Base-by-base conservation (phyloP, 306 rosid species). In the Fragaria nilgerrensis region DNA sequence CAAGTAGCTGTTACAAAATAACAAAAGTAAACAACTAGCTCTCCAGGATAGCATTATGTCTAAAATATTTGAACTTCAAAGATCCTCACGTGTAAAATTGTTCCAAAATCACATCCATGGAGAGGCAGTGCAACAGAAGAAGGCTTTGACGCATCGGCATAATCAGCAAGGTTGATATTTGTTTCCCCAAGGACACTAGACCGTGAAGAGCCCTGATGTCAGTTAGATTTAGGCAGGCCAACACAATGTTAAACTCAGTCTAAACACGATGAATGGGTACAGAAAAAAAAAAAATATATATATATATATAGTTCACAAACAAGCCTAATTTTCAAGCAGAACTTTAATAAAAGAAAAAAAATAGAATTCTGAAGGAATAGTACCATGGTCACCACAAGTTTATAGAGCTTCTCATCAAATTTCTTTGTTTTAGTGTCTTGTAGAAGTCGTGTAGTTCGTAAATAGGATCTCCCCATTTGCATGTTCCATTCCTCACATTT, bases 401-500 rank as follows among this genome's bases (percentile, higher is more conserved):
- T 96, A 81, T 96, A 96, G 77, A 87, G 78, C 87, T 93, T 96
- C 79, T 96, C 98, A 66, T 96, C 99, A 75, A 82, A 93, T 76
- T 88, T 89, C 84, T 88, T 88, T 80, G 98, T 91, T 83, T 87
- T 96, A 73, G 81, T 80, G 84, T 96, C 99, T 83, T 88, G 99
- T 74, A 96, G 93, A 78, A 96, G 98, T 79, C 96, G 90, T 45
- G 99, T 91, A 77, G 98, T 92, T 96, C 99, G 80, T 96, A 96
- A 77, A 96, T 96, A 47, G 99, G 99, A 80, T 96, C 99, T 25
- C 86, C 87, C 99, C 99, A 96, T 84, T 96, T 96, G 91, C 98
- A 96, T 36, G 96, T 84, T 62, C 98, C 99, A 86, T 91, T 96
- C 86, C 96, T 89, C 85, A 92, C 99, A 86, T 91, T 96, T 75